Evolutionary conservation across 108 stramenopile genomes (phyloP).

Genomic region (Epipyxis sp.): DNA sequence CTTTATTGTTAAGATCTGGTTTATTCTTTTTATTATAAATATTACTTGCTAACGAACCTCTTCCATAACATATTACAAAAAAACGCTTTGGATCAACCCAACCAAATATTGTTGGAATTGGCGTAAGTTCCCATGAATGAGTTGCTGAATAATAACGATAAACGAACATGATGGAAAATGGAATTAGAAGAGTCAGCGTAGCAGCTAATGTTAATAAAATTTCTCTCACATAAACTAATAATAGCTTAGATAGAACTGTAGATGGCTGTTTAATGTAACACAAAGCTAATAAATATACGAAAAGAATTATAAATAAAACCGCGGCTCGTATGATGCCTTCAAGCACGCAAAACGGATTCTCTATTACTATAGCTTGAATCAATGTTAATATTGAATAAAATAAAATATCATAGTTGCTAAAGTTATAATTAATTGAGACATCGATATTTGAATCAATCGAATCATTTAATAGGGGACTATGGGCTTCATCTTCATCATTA

Average conservation of each 20-base stretch:
- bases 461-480: background rate
- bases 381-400: background rate
- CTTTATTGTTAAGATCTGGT: too few relatives aligned
- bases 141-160: background rate
- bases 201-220: background rate
- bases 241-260: background rate
- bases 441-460: too few relatives aligned
- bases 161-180: background rate
- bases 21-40: too few relatives aligned
- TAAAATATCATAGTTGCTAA: too few relatives aligned
- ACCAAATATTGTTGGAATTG: background rate
- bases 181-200: background rate
- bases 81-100: background rate
- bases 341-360: background rate
- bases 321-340: background rate
- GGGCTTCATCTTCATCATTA: background rate
- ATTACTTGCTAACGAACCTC: too few relatives aligned
- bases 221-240: background rate
- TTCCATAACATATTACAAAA: too few relatives aligned
- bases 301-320: background rate
- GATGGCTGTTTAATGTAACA: background rate
- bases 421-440: too few relatives aligned
- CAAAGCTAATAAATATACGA: background rate
- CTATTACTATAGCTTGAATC: background rate
- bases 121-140: background rate